These are phyloP conservation scores for Naganishia liquefaciens DNA, from an alignment of 1,284 basidiomycete species.

Conservation along the genomic window DNA sequence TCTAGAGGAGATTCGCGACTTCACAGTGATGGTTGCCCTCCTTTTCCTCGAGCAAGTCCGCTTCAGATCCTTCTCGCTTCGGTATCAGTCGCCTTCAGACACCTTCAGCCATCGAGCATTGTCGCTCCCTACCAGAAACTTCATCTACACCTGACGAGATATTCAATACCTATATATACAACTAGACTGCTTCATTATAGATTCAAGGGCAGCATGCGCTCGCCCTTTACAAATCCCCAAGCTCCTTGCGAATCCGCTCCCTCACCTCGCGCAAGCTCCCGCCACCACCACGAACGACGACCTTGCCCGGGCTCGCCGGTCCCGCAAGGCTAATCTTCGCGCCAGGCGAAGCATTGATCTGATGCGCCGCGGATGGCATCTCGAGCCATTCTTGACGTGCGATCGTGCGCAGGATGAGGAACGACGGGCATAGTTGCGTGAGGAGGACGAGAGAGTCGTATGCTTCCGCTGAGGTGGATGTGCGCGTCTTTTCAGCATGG, in stretches of 20 bases:
- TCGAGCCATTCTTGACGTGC: slow-evolving; percentile 52
- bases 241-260: slow-evolving; percentile 49
- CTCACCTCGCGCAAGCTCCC: slow-evolving; percentile 49
- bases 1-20: no score
- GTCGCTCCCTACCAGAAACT: no score
- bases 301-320: slow-evolving; percentile 46
- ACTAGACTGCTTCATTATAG: not conserved
- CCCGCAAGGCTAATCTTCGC: slow-evolving; percentile 28
- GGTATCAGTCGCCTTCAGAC: no score
- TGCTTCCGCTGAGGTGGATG: slow-evolving; percentile 49
- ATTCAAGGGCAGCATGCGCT: not conserved
- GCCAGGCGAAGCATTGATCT: slow-evolving; percentile 36
- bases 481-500: slow-evolving; percentile 7
- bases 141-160: no score
- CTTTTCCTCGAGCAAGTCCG: no score
- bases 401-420: slow-evolving; percentile 47
- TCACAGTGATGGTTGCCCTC: no score
- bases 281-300: slow-evolving; percentile 39
- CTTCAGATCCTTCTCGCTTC: no score
- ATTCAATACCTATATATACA: not conserved
- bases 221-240: slow-evolving; percentile 38
- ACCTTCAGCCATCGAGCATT: no score
- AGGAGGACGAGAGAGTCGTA: slow-evolving; percentile 50
- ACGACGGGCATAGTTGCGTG: slow-evolving; percentile 52
- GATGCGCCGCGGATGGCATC: slow-evolving; percentile 42